These are phyloP conservation scores for Tanacetum coccineum DNA, from an alignment of 129 eudicot genomes.

Conservation along the genomic window DNA sequence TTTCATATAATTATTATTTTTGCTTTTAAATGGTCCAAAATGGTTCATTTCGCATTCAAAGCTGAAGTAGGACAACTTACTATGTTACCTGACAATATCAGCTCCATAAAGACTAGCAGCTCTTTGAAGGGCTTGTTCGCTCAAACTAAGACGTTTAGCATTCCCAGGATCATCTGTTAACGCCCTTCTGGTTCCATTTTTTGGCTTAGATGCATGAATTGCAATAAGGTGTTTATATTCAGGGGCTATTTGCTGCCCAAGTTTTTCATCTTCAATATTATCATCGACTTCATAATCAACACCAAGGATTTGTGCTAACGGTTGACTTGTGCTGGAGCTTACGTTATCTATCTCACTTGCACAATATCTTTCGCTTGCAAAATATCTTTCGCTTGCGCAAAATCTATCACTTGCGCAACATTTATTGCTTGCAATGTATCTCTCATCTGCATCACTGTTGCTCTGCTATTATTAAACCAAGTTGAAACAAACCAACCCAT, in stretches of 20 bases:
- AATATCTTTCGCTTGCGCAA: neutral
- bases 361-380: neutral
- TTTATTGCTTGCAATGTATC: constrained; percentile 8
- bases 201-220: constrained; percentile 71
- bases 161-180: constrained; percentile 38
- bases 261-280: constrained; percentile 31
- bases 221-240: constrained; percentile 67
- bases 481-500: constrained; percentile 3
- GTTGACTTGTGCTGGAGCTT: constrained; percentile 26
- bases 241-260: constrained; percentile 30
- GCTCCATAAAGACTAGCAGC: constrained; percentile 54
- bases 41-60: neutral
- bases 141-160: constrained; percentile 72
- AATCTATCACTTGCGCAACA: neutral
- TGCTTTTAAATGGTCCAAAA: neutral
- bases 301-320: constrained; percentile 26
- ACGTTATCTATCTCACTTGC: neutral
- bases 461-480: constrained; percentile 31
- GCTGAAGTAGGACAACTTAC: constrained; percentile 19
- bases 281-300: constrained; percentile 30
- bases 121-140: constrained; percentile 71
- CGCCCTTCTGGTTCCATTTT: constrained; percentile 53
- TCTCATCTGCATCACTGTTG: constrained; percentile 36
- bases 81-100: constrained; percentile 67
- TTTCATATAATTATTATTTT: neutral